Evolutionary conservation across 768 basidiomycete genomes (phyloP).

Genomic region (Serendipita sp.): DNA sequence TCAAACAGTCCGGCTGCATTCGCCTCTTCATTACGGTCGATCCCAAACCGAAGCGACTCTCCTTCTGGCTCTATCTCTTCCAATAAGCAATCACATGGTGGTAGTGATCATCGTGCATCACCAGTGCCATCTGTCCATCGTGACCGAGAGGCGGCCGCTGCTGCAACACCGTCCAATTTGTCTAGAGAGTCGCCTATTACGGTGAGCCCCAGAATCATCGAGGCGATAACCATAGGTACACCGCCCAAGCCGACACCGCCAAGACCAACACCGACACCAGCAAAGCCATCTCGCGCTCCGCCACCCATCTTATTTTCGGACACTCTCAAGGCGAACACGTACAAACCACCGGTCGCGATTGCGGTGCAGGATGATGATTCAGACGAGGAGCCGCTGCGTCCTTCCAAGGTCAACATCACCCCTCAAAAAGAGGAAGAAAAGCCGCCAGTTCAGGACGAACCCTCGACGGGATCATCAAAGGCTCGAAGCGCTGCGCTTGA

Average conservation of each 20-base stretch:
- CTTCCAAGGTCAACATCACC: no score
- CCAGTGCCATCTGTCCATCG: not conserved
- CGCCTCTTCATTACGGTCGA: not conserved
- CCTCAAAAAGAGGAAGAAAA: no score
- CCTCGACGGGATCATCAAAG: no score
- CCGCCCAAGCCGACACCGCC: not conserved
- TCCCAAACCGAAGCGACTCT: not conserved
- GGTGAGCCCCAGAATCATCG: not conserved
- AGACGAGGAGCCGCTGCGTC: not conserved
- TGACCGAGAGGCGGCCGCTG: not conserved
- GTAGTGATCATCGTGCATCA: not conserved
- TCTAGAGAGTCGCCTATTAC: not conserved
- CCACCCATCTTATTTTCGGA: not conserved
- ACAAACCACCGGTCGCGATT: not conserved
- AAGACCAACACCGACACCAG: not conserved
- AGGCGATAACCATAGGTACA: not conserved
- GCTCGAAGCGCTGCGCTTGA: no score
- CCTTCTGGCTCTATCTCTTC: not conserved
- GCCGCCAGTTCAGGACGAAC: no score
- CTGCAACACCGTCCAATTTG: not conserved
- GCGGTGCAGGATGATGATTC: not conserved
- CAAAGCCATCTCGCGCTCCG: not conserved
- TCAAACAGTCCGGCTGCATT: not conserved
- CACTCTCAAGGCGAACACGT: not conserved
- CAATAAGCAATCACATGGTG: not conserved